Conservation (phyloP, 2,329 filamentous ascomycete species). For the Fusarium clavum region DNA sequence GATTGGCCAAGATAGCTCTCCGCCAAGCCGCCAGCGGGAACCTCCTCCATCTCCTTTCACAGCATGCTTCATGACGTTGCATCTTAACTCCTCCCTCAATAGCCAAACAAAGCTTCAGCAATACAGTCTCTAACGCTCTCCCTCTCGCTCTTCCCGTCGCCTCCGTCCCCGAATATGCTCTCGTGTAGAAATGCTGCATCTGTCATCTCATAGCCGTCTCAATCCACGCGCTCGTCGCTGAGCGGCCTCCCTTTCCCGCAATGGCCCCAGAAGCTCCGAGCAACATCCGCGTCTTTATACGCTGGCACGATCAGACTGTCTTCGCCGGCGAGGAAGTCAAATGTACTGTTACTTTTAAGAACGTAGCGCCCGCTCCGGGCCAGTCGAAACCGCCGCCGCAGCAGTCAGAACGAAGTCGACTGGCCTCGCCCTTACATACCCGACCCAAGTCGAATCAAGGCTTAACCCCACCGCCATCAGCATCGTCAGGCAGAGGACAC, state of each 20-base stretch:
- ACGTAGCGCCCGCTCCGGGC: conserved; percentile 68
- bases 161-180: conserved; percentile 33
- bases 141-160: conserved; percentile 2
- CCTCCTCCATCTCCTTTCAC: conserved; percentile 48
- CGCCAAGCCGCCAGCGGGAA: conserved; percentile 44
- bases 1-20: conserved; percentile 41
- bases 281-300: conserved; percentile 95
- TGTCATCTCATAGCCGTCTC: conserved; percentile 42
- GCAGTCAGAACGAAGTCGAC: conserved; percentile 50
- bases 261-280: conserved; percentile 63
- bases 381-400: conserved; percentile 47
- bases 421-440: conserved; percentile 58
- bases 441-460: conserved; percentile 58
- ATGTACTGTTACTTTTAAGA: conserved; percentile 97
- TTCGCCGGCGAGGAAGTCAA: conserved; percentile 97
- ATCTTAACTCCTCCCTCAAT: conserved; percentile 37
- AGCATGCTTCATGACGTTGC: conserved; percentile 46
- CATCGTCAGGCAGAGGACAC: conserved; percentile 65
- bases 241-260: conserved; percentile 48
- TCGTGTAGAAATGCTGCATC: conserved; percentile 49
- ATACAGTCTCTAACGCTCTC: conserved; percentile 11
- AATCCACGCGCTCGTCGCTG: conserved; percentile 48
- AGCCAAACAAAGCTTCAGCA: conserved; percentile 34
- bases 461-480: conserved; percentile 59
- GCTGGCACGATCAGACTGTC: conserved; percentile 93